These are phyloP conservation scores for Pseudocercospora crystallina DNA, from an alignment of 2,329 filamentous ascomycete species.

Conservation along the genomic window DNA sequence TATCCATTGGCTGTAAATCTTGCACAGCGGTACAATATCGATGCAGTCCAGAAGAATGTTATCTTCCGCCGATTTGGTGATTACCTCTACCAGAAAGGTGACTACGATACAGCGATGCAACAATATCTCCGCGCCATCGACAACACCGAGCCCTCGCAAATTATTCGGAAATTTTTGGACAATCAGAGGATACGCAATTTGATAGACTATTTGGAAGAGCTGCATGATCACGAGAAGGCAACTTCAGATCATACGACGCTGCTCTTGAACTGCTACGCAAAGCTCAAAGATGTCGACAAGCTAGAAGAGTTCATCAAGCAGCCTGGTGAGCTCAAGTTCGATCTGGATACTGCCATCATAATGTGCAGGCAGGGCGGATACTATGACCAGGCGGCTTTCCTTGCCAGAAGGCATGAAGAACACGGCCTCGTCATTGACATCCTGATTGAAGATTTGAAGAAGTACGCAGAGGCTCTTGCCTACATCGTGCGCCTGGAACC, in stretches of 20 bases:
- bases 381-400: constrained; percentile 91
- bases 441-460: constrained; percentile 89
- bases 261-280: constrained; percentile 94
- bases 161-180: constrained; percentile 95
- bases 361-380: constrained; percentile 98
- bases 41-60: constrained; percentile 76
- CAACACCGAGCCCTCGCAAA: constrained; percentile 91
- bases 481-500: constrained; percentile 90
- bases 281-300: constrained; percentile 95
- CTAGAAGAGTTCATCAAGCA: constrained; percentile 96
- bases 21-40: constrained; percentile 83
- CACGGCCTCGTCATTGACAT: constrained; percentile 94
- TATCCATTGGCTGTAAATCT: constrained; percentile 90
- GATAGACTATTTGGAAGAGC: constrained; percentile 93
- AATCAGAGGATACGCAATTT: constrained; percentile 97
- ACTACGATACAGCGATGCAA: constrained; percentile 98
- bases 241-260: constrained; percentile 95
- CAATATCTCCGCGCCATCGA: constrained; percentile 96
- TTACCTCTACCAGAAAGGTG: constrained; percentile 88
- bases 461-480: constrained; percentile 81
- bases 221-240: constrained; percentile 90
- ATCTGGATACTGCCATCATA: constrained; percentile 91
- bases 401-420: constrained; percentile 91
- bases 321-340: constrained; percentile 90
- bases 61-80: constrained; percentile 95